Conservation (phyloP, 2,329 filamentous ascomycete species). For the Colletotrichum gloeosporioides region DNA sequence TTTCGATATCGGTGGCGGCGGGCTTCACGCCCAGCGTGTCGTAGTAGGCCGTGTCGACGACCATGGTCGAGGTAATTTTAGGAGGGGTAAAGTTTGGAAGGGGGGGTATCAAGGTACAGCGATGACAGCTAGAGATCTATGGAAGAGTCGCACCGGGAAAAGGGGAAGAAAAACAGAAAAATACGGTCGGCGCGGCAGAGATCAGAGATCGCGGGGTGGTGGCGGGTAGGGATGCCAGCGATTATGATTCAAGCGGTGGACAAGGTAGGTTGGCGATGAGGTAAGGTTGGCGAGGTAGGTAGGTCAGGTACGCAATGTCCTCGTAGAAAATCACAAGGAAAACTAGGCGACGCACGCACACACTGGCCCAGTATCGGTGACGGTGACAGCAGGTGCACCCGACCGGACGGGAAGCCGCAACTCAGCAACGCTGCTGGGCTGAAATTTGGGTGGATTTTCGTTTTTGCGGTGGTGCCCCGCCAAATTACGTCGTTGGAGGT, state of each 20-base stretch:
- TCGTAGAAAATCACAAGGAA: not conserved
- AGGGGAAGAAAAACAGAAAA: not conserved
- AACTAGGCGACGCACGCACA: not conserved
- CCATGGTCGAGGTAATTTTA: constrained; percentile 62
- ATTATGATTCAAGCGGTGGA: not conserved
- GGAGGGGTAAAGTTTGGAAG: not conserved
- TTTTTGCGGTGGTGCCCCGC: constrained; percentile 25
- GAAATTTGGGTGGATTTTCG: constrained; percentile 14
- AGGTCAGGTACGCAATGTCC: not conserved
- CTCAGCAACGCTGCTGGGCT: not conserved
- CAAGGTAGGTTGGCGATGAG: not conserved
- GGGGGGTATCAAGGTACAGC: not conserved
- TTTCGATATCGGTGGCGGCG: constrained; percentile 87
- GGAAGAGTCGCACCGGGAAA: not conserved
- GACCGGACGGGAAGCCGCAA: not conserved
- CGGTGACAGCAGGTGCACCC: not conserved
- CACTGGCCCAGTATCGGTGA: not conserved
- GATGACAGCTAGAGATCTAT: not conserved
- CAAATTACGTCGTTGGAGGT: constrained; percentile 24
- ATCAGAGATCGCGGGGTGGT: not conserved
- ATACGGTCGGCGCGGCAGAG: not conserved
- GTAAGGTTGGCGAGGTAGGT: not conserved
- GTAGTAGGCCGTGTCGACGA: constrained; percentile 88
- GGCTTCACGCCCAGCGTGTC: constrained; percentile 85
- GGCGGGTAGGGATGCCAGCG: not conserved